Conservation (phyloP, 148 eudicot genomes). For the Pharnaceum exiguum region DNA sequence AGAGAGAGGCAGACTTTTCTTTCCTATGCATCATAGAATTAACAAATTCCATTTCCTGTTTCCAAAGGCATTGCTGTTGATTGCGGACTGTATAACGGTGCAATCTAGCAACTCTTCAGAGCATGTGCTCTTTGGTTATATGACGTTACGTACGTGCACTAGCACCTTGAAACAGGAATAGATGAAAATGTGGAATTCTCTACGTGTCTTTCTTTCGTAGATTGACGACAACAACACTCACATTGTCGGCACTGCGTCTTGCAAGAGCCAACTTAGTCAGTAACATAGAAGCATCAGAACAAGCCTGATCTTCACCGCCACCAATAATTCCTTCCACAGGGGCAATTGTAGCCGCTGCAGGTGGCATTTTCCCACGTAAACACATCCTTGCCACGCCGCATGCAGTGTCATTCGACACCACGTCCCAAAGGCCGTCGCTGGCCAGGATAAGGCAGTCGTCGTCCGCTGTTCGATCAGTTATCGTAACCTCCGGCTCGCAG, state of each 20-base stretch:
- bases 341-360: neutral
- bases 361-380: constrained; percentile 34
- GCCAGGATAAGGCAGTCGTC: constrained; percentile 79
- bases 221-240: constrained; percentile 56
- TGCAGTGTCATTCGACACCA: constrained; percentile 71
- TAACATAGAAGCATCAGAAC: constrained; percentile 51
- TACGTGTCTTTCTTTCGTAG: constrained; percentile 24
- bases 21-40: too few relatives aligned
- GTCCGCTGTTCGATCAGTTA: constrained; percentile 47
- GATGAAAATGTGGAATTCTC: neutral
- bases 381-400: constrained; percentile 69
- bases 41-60: too few relatives aligned
- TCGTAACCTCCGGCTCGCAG: constrained; percentile 66
- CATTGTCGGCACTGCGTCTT: constrained; percentile 57
- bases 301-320: constrained; percentile 33
- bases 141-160: neutral
- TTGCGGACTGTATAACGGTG: too few relatives aligned
- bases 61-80: too few relatives aligned
- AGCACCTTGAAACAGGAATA: neutral
- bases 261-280: constrained; percentile 62
- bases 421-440: constrained; percentile 89
- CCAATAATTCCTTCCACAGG: constrained; percentile 11
- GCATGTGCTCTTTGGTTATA: too few relatives aligned
- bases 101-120: too few relatives aligned
- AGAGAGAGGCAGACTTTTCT: too few relatives aligned